Base-by-base conservation (phyloP, 169 alveolate species). In the Theileria annulata region DNA sequence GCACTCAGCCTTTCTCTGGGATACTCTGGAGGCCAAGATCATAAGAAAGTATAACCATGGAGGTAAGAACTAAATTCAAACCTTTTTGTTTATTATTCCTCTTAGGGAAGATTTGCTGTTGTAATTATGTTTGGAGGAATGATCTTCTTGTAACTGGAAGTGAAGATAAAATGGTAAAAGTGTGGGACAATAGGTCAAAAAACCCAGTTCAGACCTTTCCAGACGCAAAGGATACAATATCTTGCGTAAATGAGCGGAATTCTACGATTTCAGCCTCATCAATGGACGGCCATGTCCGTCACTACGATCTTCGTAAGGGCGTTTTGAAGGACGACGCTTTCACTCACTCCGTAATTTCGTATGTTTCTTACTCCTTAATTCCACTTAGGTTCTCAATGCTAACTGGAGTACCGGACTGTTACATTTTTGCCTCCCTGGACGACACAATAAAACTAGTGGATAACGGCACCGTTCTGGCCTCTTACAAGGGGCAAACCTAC, bases 1-100 rank as follows among this genome's bases (percentile, higher is more conserved):
- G 63, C 86, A 79, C 49, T 70, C 80, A 15, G 93, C 90, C 15
- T 91, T 88, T 69, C 62, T 84, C 58, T 92, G 95, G 96, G 95
- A 92, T 77, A 81, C 88, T 23, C 23, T 89, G 0, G 89, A 87
- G 54, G 95, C 94, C 49, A 59, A 88, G 75, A 85, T 86, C 21
- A 74, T 92, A 0, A 67, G 91, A 42, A 92, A 92, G 72, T 86
- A 91, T 70, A 77, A 86, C 76, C 95, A 92, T 76, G 85, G 87
- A 13, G 95, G 95, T 54, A 51, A 58, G 84, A 66, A 56, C 31
- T 56, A 56, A 21, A 21, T 56, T 21, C 5, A 56, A 19, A 10
- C 17, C 31, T 56, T 8, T 21, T 25, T 5, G 28, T n/a, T 25
- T 25, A 64, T 54, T 35, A 48, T 64, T 31, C 68, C 48, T 25